A percentile compares a stretch with the other conserved stretches of the same genome.
Conservation (phyloP, 1,139 yeast genomes). For the Yamadazyma trypodendri region DNA sequence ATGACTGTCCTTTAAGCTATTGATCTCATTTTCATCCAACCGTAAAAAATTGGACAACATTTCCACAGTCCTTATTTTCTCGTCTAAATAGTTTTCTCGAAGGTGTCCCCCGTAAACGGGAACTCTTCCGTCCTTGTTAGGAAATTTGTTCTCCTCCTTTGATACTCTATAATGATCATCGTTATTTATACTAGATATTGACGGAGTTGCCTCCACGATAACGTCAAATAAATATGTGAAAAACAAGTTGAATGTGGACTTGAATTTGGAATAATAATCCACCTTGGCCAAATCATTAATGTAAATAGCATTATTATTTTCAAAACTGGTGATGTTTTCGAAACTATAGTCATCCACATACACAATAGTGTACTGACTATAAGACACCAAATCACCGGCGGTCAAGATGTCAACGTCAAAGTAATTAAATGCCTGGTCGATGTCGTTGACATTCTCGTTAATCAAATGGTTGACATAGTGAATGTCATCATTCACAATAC, state of each 20-base stretch:
- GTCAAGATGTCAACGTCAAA: background rate
- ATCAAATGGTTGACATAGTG: slow-evolving; percentile 4
- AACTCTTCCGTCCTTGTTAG: slow-evolving; percentile 25
- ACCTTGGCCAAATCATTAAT: slow-evolving; percentile 12
- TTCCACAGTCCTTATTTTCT: slow-evolving; percentile 28
- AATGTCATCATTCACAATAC: slow-evolving; percentile 1
- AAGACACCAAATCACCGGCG: background rate
- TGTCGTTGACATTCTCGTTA: background rate
- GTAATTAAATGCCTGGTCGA: background rate
- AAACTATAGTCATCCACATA: slow-evolving; percentile 21
- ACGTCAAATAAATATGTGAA: slow-evolving; percentile 18
- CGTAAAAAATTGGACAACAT: slow-evolving; percentile 22
- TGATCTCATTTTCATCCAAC: slow-evolving; percentile 21
- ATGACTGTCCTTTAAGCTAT: slow-evolving; percentile 22
- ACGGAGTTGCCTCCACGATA: slow-evolving; percentile 24
- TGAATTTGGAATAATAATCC: slow-evolving; percentile 21
- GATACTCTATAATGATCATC: slow-evolving; percentile 27
- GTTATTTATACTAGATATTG: slow-evolving; percentile 23
- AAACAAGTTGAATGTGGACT: slow-evolving; percentile 17
- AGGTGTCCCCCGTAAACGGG: slow-evolving; percentile 37
- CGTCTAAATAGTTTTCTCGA: slow-evolving; percentile 31
- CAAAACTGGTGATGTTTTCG: background rate
- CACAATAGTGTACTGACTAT: slow-evolving; percentile 3
- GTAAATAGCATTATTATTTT: slow-evolving; percentile 9
- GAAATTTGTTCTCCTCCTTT: slow-evolving; percentile 19